Base-by-base conservation (phyloP, 2,329 filamentous ascomycete genomes). In the Venturia pyrina region DNA sequence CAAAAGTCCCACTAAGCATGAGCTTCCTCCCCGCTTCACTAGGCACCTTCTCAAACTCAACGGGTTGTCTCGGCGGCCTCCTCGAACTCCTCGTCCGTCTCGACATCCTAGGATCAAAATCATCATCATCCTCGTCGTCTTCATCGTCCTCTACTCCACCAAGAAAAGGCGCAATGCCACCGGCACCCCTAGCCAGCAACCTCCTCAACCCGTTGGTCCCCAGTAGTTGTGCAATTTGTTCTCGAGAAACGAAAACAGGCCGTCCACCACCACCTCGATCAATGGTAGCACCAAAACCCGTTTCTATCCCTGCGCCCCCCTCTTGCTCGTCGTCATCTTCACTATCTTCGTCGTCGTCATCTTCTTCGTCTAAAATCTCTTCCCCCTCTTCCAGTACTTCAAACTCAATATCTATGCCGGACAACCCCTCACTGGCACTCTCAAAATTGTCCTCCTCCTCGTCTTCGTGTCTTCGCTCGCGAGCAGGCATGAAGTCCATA, bases 1-100 rank as follows among this genome's bases (percentile, higher is more conserved):
- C 93, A 77, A 97, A 98, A 2, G 80, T 81, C 0, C 93, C 93
- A 40, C 87, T 89, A 48, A 85, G 81, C 92, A 98, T 96, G 68
- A 98, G 79, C 70, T 88, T 85, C 62, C 77, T 81, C 8, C 95
- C 93, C 68, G 86, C 82, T 13, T 89, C 86, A 71, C 88, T 96
- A 0, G 93, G 93, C 0, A 96, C 86, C 70, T 89, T 89, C n/a
- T 93, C 91, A 67, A 93, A 93, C 57, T 66, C 40, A 21, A 62
- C 37, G 8, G 44, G 66, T 43, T 32, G 34, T n/a, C 17, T 40
- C 10, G 62, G 43, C 71, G 56, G 43, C 71, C 71, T 34, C 69
- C 69, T 57, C 70, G 71, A 13, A 74, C 71, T 15, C 73, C 72
- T 19, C 73, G 73, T 19, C 75, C 75, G 2, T 75, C 73, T 0